Base-by-base conservation (phyloP, 257 asterid genomes). In the Orobanche coerulescens region DNA sequence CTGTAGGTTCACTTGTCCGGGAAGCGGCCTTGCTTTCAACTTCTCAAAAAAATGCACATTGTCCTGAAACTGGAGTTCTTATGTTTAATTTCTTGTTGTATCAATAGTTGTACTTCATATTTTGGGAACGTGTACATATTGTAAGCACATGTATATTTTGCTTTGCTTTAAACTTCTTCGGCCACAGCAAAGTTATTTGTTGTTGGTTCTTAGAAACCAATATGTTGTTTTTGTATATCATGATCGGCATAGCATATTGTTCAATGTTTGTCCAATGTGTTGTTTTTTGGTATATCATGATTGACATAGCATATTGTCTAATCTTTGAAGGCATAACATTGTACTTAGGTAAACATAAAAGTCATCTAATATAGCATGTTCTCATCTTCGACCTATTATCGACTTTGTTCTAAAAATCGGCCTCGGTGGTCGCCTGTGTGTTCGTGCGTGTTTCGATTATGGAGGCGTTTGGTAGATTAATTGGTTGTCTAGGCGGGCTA, bases 101-200 rank as follows among this genome's bases (percentile, higher is more conserved):
- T 30, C 60, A 34, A 5, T 77, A 63, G 56, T 62, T 40, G 64
- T 71, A 48, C 71, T 54, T 25, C 18, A 58, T 71, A 54, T 63
- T 49, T 11, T 69, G 58, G 55, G 62, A 55, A 70, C 65, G 56
- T 82, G 88, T 80, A 78, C 71, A 67, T n/a, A n/a, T n/a, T n/a
- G 9, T 73, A 64, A 58, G 68, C 54, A 63, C 34, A 28, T 56
- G 58, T 63, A 59, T 42, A 66, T 67, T 53, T 36, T 40, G 40
- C 31, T 56, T 26, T 34, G 58, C 44, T 31, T 6, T 71, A 16
- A 36, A n/a, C 36, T 31, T 8, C 9, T 12, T 16, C 34, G 31
- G 9, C 8, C 40, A 49, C 43, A 62, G 58, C 2, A 42, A 48
- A 58, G 18, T 4, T 52, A 15, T 65, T 44, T n/a, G n/a, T 24